Base-by-base conservation (phyloP, 2,329 filamentous ascomycete species). In the Fusarium palustre region DNA sequence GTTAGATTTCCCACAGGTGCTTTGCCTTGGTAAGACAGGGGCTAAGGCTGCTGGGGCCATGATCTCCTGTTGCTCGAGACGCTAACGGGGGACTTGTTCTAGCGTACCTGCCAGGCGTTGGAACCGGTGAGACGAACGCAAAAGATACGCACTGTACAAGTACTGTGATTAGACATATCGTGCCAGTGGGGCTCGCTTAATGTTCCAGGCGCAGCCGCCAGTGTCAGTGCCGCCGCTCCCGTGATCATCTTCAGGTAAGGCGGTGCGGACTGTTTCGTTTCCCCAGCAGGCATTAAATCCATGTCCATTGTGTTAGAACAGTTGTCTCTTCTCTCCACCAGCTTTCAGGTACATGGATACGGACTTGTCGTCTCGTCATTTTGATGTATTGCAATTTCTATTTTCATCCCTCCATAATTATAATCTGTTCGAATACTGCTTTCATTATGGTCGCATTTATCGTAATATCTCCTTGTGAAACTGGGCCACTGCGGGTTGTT, bases 301-400 rank as follows among this genome's bases (percentile, higher is more conserved):
- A 30, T 12, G 25, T 20, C 28, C 28, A 30, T 30, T 4, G 10
- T 10, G 28, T 30, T 10, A 28, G 30, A 55, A 34, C 20, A 46
- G 61, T 58, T 33, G 41, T 59, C 58, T 68, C 67, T 63, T 68
- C 24, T 64, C 64, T 64, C 66, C 28, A 22, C 31, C 28, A 49
- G 43, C 43, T 25, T 24, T 12, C n/a, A 39, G 11, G 10, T 4
- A 24, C 15, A 12, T 7, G 28, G 28, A 11, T 30, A 25, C 8
- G 5, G 18, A 25, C 22, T 22, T 28, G 28, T 30, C 25, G n/a
- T 16, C 59, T 42, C 20, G 50, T 50, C 48, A 50, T 50, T 16
- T 28, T 25, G 34, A 39, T 39, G 28, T 11, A 50, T 39, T n/a
- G 12, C n/a, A 39, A 16, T 28, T 39, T 41, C 48, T 50, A 50